Base-by-base conservation (phyloP, 169 alveolate species). In the Hepatocystis sp. region DNA sequence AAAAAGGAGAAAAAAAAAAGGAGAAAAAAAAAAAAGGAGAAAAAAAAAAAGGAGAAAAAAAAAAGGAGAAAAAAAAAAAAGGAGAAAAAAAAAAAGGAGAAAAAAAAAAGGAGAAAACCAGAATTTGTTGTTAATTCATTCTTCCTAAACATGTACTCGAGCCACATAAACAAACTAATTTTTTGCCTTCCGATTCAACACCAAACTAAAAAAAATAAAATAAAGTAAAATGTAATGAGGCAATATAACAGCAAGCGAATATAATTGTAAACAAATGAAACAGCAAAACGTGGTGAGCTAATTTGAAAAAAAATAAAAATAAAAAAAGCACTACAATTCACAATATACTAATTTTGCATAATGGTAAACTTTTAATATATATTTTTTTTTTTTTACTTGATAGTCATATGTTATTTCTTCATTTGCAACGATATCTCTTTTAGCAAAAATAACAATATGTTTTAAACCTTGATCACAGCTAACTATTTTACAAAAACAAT, bases 331-430 rank as follows among this genome's bases (percentile, higher is more conserved):
- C n/a, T n/a, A n/a, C n/a, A n/a, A n/a, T n/a, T 2, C 8, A 11
- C 8, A 0, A 49, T 28, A 36, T 49, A 63, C 13, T 4, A n/a
- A 0, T 17, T 28, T 2, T 28, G 25, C 30, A 40, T 21, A n/a
- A 34, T 30, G 27, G 21, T 28, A 8, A 10, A 15, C 13, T 40
- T 34, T 17, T 13, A 2, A 13, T 32, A n/a, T n/a, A n/a, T n/a
- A n/a, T n/a, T n/a, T 21, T 49, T 34, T 47, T 7, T 17, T 66
- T 8, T 49, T 13, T 91, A 91, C 95, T 71, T 95, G 96, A 91
- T 97, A 98, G 91, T 97, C 99, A 91, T 98, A 97, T 10, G 99
- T 97, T 25, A 98, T 94, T 93, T 98, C 99, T 84, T 98, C 99
- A 49, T 98, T 98, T 27, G 96, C 92, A 46, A 92, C 92, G 60